A percentile compares a stretch with the other conserved stretches of the same genome.
These are phyloP conservation scores for Mycothermus thermophilus DNA, from an alignment of 495 filamentous ascomycete genomes.

Conservation along the genomic window DNA sequence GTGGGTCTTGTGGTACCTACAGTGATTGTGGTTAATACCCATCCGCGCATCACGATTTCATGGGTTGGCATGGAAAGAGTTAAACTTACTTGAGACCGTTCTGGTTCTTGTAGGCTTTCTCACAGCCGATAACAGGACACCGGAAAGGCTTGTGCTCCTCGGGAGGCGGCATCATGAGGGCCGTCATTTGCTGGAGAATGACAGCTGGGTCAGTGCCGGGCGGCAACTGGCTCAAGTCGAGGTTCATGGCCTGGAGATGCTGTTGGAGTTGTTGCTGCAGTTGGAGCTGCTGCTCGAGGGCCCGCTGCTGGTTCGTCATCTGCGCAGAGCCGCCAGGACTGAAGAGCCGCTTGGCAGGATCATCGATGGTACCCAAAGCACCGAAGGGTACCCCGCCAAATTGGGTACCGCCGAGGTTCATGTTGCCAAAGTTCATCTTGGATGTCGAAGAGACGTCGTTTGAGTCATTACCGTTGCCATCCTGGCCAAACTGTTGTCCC, in stretches of 20 bases:
- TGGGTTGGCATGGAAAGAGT: too few relatives aligned
- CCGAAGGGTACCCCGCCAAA: slow-evolving; percentile 21
- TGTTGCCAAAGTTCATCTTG: slow-evolving; percentile 41
- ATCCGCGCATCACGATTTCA: too few relatives aligned
- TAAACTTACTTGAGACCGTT: slow-evolving; percentile 79
- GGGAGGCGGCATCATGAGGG: slow-evolving; percentile 39
- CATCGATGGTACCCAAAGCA: slow-evolving; percentile 59
- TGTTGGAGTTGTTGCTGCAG: slow-evolving; percentile 36
- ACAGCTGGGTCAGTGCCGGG: slow-evolving; percentile 63
- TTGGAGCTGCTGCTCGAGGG: slow-evolving; percentile 21
- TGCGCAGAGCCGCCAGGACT: slow-evolving; percentile 57
- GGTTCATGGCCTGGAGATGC: slow-evolving; percentile 50
- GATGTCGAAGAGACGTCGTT: slow-evolving; percentile 48
- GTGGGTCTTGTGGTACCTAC: slow-evolving; percentile 62
- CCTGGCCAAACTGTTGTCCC: slow-evolving; percentile 40
- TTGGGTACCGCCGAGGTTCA: slow-evolving; percentile 34
- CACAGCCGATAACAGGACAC: slow-evolving; percentile 95
- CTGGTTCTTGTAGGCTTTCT: slow-evolving; percentile 99
- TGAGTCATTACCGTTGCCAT: slow-evolving; percentile 28
- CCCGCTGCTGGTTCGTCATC: slow-evolving; percentile 43
- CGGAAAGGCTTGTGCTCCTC: slow-evolving; percentile 89
- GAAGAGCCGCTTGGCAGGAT: slow-evolving; percentile 86
- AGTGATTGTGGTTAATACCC: too few relatives aligned
- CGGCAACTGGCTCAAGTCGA: slow-evolving; percentile 53
- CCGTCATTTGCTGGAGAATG: slow-evolving; percentile 59